Evolutionary conservation across 2,329 filamentous ascomycete species (phyloP), one percentile per base, ranked within the genome.

Genomic region (Pseudogymnoascus sp.): DNA sequence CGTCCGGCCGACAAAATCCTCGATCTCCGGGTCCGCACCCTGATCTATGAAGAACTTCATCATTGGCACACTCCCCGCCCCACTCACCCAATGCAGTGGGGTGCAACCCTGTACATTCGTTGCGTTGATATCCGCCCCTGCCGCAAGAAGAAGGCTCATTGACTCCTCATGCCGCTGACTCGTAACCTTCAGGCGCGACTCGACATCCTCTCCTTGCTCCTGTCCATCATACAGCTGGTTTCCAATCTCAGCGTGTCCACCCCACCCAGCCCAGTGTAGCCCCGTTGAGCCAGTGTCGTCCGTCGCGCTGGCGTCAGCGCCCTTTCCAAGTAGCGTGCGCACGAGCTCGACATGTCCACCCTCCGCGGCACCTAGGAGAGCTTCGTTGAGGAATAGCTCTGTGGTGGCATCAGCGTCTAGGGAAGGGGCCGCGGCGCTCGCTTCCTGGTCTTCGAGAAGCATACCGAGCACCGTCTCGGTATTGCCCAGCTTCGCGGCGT

Each of bases 31-130:
- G 10, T 52, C 42, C 25, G 42, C 42, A 10, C 42, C 42, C 25
- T 52, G 42, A 7, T 52, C 42, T n/a, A 52, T 13, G 13, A 52
- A 52, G 42, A 52, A 52, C 42, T 52, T 52, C 42, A 52, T 52
- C 42, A 52, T 52, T 6, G 42, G 42, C 25, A 52, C 42, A 13
- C 42, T 52, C 13, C 42, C 42, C 25, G 42, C 42, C 4, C 42
- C 42, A 0, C 42, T 52, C 25, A 52, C 42, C 42, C 42, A 52
- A 10, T 52, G 42, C 42, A 52, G 13, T 4, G 42, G 42, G 13
- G 42, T 52, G 29, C 42, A 52, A 7, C 42, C 42, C 42, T 52
- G 42, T 8, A 52, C 42, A 52, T 52, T 52, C 13, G 13, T 52
- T n/a, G 42, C 25, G 10, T 52, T 52, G 4, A 52, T 52, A 52